phyloP scores from a whole-genome alignment of 495 filamentous ascomycete genomes.

The Jackrogersella minutella region DNA sequence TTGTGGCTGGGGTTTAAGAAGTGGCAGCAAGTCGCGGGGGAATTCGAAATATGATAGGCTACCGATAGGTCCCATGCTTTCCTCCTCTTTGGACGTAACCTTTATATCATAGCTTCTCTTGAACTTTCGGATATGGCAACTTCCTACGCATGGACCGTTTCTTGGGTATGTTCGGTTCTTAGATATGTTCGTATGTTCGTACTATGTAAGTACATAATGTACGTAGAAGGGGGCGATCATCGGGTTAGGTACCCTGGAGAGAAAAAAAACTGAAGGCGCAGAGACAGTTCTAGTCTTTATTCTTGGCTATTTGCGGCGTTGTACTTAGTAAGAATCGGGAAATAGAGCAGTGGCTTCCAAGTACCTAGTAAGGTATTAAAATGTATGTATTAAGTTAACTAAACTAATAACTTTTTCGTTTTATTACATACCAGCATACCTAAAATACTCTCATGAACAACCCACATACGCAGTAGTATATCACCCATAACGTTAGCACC shows the following conservation, averaged over 20 bases:
- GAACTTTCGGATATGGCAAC: neutral
- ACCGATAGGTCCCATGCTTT: conserved; percentile 24
- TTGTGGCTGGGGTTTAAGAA: neutral
- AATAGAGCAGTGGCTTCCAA: too few relatives aligned
- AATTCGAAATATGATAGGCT: conserved; percentile 3
- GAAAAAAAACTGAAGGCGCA: neutral
- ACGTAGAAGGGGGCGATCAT: conserved; percentile 8
- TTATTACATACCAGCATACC: too few relatives aligned
- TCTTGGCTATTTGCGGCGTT: neutral
- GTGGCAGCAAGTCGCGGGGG: neutral
- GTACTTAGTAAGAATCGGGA: neutral
- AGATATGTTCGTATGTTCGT: too few relatives aligned
- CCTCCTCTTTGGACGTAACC: conserved; percentile 23
- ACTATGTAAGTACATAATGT: too few relatives aligned
- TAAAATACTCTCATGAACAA: too few relatives aligned
- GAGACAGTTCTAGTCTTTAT: conserved; percentile 4
- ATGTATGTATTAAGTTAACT: too few relatives aligned
- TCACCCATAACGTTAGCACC: conserved; percentile 24
- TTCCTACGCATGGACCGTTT: conserved; percentile 2
- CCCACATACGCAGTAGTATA: too few relatives aligned
- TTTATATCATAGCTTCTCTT: conserved; percentile 19
- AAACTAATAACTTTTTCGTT: too few relatives aligned
- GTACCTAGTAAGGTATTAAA: too few relatives aligned
- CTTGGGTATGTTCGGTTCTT: conserved; percentile 1
- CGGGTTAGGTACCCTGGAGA: too few relatives aligned